Evolutionary conservation across 306 rosid species (phyloP).

Genomic region (Castanea crenata): DNA sequence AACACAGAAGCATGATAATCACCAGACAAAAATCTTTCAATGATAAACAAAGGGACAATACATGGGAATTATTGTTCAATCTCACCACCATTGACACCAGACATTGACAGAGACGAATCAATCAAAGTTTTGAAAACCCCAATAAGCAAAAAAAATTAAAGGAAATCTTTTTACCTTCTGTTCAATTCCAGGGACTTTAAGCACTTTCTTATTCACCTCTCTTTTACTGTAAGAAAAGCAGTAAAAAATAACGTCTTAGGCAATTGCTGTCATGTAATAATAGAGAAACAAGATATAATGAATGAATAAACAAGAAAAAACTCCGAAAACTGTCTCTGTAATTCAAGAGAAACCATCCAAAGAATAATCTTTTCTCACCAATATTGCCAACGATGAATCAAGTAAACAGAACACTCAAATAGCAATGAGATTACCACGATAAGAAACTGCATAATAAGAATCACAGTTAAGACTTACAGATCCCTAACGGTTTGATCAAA

Average conservation of each 20-base stretch:
- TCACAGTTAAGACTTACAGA: constrained; percentile 57
- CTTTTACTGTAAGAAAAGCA: constrained; percentile 68
- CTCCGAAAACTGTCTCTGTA: neutral
- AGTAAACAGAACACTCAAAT: neutral
- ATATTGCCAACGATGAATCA: neutral
- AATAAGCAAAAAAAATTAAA: constrained; percentile 17
- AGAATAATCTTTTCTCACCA: neutral
- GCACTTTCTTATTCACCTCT: constrained; percentile 94
- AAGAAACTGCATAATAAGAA: neutral
- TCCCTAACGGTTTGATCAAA: constrained; percentile 97
- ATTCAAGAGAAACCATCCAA: neutral
- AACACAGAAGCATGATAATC: neutral
- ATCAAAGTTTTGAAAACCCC: neutral
- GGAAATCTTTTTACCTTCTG: constrained; percentile 65
- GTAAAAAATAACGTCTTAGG: constrained; percentile 9
- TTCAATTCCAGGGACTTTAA: constrained; percentile 95
- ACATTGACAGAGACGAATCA: neutral
- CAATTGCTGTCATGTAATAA: constrained; percentile 14
- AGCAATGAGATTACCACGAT: neutral
- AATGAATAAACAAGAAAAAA: neutral
- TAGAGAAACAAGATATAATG: neutral
- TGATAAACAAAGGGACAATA: neutral
- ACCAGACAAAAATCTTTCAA: neutral
- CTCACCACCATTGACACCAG: neutral
- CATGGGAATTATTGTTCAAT: neutral